phyloP scores from a whole-genome alignment of 164 flowering plant species.

The Umbellularia californica region DNA sequence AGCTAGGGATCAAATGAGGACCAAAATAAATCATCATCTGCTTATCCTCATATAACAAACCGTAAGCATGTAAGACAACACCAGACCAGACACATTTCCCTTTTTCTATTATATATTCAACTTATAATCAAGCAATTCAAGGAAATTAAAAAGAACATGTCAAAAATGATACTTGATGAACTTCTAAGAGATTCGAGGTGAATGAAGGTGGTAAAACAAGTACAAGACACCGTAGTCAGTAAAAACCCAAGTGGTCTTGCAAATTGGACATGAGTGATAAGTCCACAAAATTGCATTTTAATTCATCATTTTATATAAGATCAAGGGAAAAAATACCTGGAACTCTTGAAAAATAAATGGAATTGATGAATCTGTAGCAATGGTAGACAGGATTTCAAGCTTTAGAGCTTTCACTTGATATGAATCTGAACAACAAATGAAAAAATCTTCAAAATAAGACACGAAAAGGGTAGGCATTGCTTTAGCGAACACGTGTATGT shows the following conservation, averaged over 20 bases:
- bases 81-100: background rate
- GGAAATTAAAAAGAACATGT: background rate
- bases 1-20: background rate
- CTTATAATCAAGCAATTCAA: background rate
- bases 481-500: constrained; percentile 87
- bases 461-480: constrained; percentile 84
- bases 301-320: too few relatives aligned
- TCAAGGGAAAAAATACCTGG: constrained; percentile 49
- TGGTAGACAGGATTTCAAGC: constrained; percentile 82
- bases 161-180: too few relatives aligned
- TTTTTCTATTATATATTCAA: background rate
- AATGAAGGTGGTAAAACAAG: too few relatives aligned
- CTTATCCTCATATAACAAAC: background rate
- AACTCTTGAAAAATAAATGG: constrained; percentile 73
- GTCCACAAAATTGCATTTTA: too few relatives aligned
- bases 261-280: too few relatives aligned
- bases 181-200: too few relatives aligned
- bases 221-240: too few relatives aligned
- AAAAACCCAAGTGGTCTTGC: too few relatives aligned
- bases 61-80: background rate
- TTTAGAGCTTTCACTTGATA: constrained; percentile 77
- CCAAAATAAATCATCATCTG: background rate
- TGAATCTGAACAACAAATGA: constrained; percentile 62
- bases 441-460: constrained; percentile 76
- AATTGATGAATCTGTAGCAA: constrained; percentile 81